Base-by-base conservation (phyloP, 2,329 filamentous ascomycete genomes). In the Aspergillus aculeatus region DNA sequence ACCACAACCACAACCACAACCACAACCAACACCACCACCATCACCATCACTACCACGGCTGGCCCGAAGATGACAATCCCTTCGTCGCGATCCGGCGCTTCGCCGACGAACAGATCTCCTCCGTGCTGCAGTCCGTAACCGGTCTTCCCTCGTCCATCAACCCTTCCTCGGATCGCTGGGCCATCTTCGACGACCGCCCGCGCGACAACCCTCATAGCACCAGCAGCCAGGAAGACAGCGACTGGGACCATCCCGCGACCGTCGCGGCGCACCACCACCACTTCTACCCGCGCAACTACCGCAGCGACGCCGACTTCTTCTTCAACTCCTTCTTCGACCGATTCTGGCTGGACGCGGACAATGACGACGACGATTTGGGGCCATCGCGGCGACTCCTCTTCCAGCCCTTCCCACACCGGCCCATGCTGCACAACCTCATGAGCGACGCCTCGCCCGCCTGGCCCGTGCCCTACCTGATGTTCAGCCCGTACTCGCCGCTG, bases 41-140 rank as follows among this genome's bases (percentile, higher is more conserved):
- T 58, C 61, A 54, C 58, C 54, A 66, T 50, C 58, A 59, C 59
- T 57, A 63, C 16, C 62, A 64, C 32, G 58, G 62, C 59, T 67
- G 66, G 66, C 57, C 61, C 47, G 71, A 78, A 55, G 70, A 77
- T 60, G 73, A 78, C 61, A 86, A 86, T 61, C 83, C 84, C 1
- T 86, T 87, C 71, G 80, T 85, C 58, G 77, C 81, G 31, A 86
- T 87, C 74, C 85, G 85, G 65, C 83, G 82, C 62, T 86, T 84
- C 69, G 83, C 84, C 58, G 85, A 88, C 66, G 80, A 82, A 50
- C 82, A 84, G 58, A 79, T 86, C 65, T 81, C 79, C 9, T 81
- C 80, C 16, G 71, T 87, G 54, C 72, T 86, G 57, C 81, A 82
- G 62, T 79, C 79, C 19, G 73, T 86, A 56, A 81, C 82, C 58